Evolutionary conservation across 148 eudicot species (phyloP).

Genomic region (Chenopodium berlandieri): DNA sequence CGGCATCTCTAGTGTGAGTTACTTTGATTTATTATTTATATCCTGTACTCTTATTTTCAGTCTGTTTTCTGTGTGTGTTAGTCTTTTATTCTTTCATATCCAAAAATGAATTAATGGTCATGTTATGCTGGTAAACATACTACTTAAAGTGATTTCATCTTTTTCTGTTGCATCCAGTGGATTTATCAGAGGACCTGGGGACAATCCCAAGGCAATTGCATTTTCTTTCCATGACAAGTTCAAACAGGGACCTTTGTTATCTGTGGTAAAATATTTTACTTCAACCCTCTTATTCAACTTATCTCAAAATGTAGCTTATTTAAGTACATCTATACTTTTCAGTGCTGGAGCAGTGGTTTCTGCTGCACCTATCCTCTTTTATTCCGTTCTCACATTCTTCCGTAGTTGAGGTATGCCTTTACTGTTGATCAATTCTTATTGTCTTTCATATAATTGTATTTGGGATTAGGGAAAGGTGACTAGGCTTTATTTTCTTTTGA

Average conservation of each 20-base stretch:
- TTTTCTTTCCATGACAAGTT: constrained; percentile 86
- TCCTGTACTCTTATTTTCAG: background rate
- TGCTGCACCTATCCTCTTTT: constrained; percentile 94
- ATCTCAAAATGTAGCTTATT: constrained; percentile 5
- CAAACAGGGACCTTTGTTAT: constrained; percentile 90
- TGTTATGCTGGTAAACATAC: background rate
- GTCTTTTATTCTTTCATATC: background rate
- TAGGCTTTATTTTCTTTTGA: background rate
- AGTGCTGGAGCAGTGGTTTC: constrained; percentile 95
- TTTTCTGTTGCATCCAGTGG: constrained; percentile 54
- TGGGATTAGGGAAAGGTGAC: background rate
- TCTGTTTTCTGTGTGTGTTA: background rate
- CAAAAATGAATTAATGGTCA: background rate
- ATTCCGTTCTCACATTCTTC: constrained; percentile 62
- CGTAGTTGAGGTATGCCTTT: constrained; percentile 49
- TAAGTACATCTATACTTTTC: constrained; percentile 14
- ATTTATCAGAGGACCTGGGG: constrained; percentile 95
- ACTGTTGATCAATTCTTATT: background rate
- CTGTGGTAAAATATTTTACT: constrained; percentile 57
- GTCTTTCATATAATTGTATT: background rate
- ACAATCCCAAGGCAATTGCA: constrained; percentile 66
- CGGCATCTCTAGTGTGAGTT: constrained; percentile 85
- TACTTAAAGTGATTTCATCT: background rate
- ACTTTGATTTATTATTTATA: background rate
- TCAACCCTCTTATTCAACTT: background rate